phyloP scores from a whole-genome alignment of 257 asterid genomes.

The Salvia miltiorrhiza region DNA sequence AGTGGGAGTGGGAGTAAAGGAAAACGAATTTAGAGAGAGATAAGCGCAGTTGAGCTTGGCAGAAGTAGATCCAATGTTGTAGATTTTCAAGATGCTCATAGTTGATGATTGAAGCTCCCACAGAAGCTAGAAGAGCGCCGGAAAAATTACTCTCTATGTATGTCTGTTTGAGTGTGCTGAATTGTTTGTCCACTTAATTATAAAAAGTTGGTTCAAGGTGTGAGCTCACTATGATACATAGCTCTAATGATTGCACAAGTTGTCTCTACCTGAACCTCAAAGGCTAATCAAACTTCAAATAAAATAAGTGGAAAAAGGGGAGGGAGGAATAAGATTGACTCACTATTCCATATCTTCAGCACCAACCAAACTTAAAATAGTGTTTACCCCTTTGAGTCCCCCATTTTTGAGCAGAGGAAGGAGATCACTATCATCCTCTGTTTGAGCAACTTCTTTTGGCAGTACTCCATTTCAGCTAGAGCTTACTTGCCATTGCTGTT shows the following conservation, averaged over 20 bases:
- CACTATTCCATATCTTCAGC: too few species aligned
- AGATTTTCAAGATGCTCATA: constrained; percentile 23
- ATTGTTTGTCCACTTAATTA: background rate
- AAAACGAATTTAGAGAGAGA: too few species aligned
- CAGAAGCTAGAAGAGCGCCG: background rate
- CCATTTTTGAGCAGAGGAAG: too few species aligned
- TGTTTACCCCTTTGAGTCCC: too few species aligned
- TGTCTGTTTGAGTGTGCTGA: background rate
- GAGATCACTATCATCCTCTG: too few species aligned
- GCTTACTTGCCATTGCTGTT: too few species aligned
- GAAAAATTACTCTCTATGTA: background rate
- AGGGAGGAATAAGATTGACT: too few species aligned
- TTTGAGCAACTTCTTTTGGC: too few species aligned
- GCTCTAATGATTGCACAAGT: background rate
- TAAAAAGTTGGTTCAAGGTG: background rate
- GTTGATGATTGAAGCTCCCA: background rate
- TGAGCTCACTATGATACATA: background rate
- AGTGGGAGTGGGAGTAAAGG: too few species aligned
- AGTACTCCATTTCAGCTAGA: too few species aligned
- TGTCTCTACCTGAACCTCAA: background rate
- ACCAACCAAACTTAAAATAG: too few species aligned
- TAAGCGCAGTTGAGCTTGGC: constrained; percentile 30
- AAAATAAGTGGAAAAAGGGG: background rate
- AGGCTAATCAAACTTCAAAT: background rate
- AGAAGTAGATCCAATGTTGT: constrained; percentile 9